These are phyloP conservation scores for Choiromyces venosus DNA, from an alignment of 495 filamentous ascomycete species.

Conservation along the genomic window DNA sequence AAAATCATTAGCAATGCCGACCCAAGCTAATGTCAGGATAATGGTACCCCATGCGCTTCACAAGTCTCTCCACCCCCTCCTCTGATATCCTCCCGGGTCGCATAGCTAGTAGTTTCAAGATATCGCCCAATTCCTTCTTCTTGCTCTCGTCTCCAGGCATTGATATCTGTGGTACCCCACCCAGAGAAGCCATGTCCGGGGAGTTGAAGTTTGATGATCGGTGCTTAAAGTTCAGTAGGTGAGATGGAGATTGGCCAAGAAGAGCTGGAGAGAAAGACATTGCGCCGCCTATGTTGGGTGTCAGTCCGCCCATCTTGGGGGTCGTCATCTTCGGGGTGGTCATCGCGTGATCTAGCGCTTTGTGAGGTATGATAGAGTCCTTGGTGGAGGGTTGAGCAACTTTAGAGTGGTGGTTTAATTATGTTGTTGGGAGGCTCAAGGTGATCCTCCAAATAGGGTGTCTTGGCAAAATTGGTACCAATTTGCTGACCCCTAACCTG, in stretches of 20 bases:
- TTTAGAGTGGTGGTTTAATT: background rate
- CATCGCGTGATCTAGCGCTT: background rate
- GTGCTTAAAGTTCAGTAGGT: conserved; percentile 32
- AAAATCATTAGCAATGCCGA: background rate
- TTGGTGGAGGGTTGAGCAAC: background rate
- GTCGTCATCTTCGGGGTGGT: conserved; percentile 23
- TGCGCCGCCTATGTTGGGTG: conserved; percentile 25
- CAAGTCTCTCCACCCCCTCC: conserved; percentile 72
- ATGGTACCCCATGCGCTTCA: conserved; percentile 55
- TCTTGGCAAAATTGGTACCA: background rate
- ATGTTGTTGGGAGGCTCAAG: background rate
- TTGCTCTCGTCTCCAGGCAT: conserved; percentile 36
- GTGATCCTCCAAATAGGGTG: background rate
- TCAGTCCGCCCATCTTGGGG: conserved; percentile 35
- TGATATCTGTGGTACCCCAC: conserved; percentile 7
- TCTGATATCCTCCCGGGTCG: conserved; percentile 58
- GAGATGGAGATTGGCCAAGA: conserved; percentile 35
- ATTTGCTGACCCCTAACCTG: background rate
- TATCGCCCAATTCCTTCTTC: conserved; percentile 40
- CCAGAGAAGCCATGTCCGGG: conserved; percentile 26
- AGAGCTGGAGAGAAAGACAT: conserved; percentile 39
- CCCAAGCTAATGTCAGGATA: background rate
- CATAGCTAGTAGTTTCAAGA: conserved; percentile 31
- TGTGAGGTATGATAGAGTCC: background rate
- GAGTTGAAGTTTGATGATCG: conserved; percentile 34